Conservation (phyloP, 2,329 filamentous ascomycete species). For the Cryphonectria parasitica region DNA sequence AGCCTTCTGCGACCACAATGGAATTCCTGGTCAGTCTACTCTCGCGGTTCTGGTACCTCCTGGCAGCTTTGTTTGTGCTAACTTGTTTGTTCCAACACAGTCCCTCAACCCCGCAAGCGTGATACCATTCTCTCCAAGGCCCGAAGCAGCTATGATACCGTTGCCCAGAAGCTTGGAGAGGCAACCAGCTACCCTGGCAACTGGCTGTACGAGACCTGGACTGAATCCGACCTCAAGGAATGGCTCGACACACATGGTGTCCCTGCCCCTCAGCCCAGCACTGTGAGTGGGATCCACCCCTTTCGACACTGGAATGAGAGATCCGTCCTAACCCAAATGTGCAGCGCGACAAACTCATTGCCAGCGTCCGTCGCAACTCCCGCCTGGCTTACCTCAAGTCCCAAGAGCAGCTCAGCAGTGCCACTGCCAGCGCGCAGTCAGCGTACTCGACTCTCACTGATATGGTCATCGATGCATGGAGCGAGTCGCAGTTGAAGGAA, state of each 20-base stretch:
- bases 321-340: constrained; percentile 30
- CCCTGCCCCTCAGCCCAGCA: constrained; percentile 80
- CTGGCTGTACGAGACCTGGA: constrained; percentile 89
- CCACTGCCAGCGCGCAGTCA: constrained; percentile 66
- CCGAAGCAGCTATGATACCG: constrained; percentile 78
- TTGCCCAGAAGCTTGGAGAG: constrained; percentile 76
- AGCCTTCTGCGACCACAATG: constrained; percentile 86
- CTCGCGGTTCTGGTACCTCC: not conserved
- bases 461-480: constrained; percentile 86
- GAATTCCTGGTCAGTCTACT: constrained; percentile 65
- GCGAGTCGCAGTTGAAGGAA: constrained; percentile 85
- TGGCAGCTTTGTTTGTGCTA: not conserved
- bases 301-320: too few relatives aligned
- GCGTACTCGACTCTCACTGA: constrained; percentile 79
- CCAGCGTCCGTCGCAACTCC: constrained; percentile 87
- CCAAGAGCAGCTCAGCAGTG: constrained; percentile 63
- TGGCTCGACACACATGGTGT: constrained; percentile 91
- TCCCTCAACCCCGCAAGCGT: constrained; percentile 83
- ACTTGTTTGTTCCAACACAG: constrained; percentile 40
- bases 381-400: constrained; percentile 74
- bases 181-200: constrained; percentile 86
- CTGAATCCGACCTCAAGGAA: constrained; percentile 89
- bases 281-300: constrained; percentile 39
- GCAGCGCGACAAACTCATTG: constrained; percentile 82
- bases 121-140: constrained; percentile 79